These are phyloP conservation scores for Orbilia quercus DNA, from an alignment of 2,329 filamentous ascomycete genomes.

Conservation along the genomic window DNA sequence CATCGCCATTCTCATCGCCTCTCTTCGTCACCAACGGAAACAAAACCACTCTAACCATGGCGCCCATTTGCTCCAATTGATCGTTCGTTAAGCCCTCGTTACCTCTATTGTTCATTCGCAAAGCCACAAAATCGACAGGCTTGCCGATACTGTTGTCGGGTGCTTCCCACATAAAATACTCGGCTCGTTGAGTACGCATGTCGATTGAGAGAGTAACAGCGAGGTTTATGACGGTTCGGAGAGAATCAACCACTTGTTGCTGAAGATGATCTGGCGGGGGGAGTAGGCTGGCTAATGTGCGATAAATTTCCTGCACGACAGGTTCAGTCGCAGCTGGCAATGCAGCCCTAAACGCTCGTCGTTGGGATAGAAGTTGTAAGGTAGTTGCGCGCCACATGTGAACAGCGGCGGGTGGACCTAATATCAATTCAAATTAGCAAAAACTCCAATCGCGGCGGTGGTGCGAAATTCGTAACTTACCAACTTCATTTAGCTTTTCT, in stretches of 20 bases:
- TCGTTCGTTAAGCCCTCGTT: conserved; percentile 67
- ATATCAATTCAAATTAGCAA: conserved; percentile 57
- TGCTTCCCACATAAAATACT: conserved; percentile 98
- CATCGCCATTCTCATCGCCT: conserved; percentile 81
- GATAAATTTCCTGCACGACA: conserved; percentile 90
- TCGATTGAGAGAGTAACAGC: conserved; percentile 92
- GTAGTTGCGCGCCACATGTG: conserved; percentile 97
- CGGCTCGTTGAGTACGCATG: conserved; percentile 95
- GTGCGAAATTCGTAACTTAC: conserved; percentile 59
- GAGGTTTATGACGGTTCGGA: conserved; percentile 86
- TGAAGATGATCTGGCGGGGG: conserved; percentile 86
- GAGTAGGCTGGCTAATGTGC: conserved; percentile 83
- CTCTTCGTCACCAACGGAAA: conserved; percentile 98
- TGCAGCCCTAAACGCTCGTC: conserved; percentile 82
- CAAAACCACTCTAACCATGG: conserved; percentile 88
- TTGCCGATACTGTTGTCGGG: conserved; percentile 88
- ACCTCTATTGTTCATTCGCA: conserved; percentile 88
- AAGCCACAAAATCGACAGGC: conserved; percentile 88
- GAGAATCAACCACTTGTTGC: conserved; percentile 81
- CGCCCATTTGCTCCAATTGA: conserved; percentile 78
- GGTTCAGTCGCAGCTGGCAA: conserved; percentile 91
- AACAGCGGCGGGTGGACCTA: conserved; percentile 81
- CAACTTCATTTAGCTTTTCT: conserved; percentile 88
- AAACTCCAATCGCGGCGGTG: not conserved
- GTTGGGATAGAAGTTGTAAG: conserved; percentile 83